Evolutionary conservation across 768 basidiomycete genomes (phyloP).

Genomic region (Lactarius sp.): DNA sequence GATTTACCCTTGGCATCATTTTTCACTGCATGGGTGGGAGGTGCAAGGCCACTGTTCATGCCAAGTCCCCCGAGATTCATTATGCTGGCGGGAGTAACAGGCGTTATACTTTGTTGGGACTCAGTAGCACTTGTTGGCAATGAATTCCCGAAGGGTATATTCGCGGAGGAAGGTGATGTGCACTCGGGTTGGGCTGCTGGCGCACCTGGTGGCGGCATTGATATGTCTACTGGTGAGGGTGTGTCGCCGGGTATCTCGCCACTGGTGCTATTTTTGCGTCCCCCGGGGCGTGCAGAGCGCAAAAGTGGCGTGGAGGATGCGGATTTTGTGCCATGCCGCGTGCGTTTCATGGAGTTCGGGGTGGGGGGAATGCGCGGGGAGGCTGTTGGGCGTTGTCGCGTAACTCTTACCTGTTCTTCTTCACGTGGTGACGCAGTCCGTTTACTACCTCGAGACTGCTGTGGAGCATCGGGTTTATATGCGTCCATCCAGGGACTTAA

Average conservation of each 20-base stretch:
- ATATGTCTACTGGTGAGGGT: conserved; percentile 82
- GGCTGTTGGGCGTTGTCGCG: conserved; percentile 23
- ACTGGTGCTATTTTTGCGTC: conserved; percentile 34
- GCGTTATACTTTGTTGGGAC: conserved; percentile 44
- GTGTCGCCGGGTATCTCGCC: conserved; percentile 43
- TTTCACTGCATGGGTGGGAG: conserved; percentile 28
- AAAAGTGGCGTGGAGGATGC: conserved; percentile 25
- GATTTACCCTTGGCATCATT: conserved; percentile 24
- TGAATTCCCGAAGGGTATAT: conserved; percentile 4
- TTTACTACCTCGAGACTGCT: conserved; percentile 15
- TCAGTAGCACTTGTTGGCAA: conserved; percentile 15
- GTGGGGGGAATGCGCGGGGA: conserved; percentile 12
- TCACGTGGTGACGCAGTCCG: conserved; percentile 22
- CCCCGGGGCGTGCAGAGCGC: conserved; percentile 38
- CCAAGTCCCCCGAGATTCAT: conserved; percentile 80
- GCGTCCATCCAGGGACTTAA: conserved; percentile 78
- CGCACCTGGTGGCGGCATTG: conserved; percentile 82
- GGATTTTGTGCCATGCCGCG: conserved; percentile 21
- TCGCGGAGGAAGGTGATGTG: conserved; percentile 9
- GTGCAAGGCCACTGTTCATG: conserved; percentile 42
- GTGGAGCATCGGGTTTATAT: conserved; percentile 37
- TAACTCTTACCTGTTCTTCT: conserved; percentile 19
- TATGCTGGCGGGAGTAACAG: conserved; percentile 88
- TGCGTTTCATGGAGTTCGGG: conserved; percentile 11
- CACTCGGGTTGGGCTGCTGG: conserved; percentile 31